A percentile compares a stretch with the other conserved stretches of the same genome.
phyloP scores from a whole-genome alignment of 2,329 filamentous ascomycete genomes.

The Acephala macrosclerotiorum region DNA sequence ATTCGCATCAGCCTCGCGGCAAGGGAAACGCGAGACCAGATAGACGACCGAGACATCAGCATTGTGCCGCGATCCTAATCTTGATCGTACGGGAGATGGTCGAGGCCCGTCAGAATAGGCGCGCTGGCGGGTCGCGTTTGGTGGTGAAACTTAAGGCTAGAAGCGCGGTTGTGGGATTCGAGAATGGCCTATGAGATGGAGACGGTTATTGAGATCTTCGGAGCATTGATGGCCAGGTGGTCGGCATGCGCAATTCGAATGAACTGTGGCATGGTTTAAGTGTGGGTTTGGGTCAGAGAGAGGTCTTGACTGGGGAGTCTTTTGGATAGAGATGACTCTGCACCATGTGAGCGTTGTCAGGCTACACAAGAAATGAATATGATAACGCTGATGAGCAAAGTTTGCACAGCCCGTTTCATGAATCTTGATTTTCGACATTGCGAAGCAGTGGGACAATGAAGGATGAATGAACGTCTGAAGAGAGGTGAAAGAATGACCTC shows the following conservation, averaged over 20 bases:
- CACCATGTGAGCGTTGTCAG: slow-evolving; percentile 6
- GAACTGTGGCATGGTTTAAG: slow-evolving; percentile 13
- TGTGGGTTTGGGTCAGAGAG: neutral
- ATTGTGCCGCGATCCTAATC: slow-evolving; percentile 34
- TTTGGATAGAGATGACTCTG: slow-evolving; percentile 14
- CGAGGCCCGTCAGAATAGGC: slow-evolving; percentile 33
- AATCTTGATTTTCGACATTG: neutral
- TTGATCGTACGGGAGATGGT: slow-evolving; percentile 16
- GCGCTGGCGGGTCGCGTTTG: slow-evolving; percentile 33
- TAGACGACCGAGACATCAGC: slow-evolving; percentile 33
- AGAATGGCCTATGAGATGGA: slow-evolving; percentile 22
- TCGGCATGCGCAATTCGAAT: slow-evolving; percentile 9
- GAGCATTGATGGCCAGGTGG: slow-evolving; percentile 27
- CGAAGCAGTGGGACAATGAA: slow-evolving; percentile 11
- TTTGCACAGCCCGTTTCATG: slow-evolving; percentile 12
- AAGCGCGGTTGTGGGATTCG: slow-evolving; percentile 24
- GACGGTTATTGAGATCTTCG: slow-evolving; percentile 14
- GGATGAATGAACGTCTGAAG: neutral
- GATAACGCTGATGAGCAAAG: slow-evolving; percentile 14
- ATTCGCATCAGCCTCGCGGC: slow-evolving; percentile 31
- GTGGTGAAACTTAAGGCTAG: slow-evolving; percentile 33
- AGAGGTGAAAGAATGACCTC: neutral
- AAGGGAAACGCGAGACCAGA: slow-evolving; percentile 35
- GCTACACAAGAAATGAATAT: slow-evolving; percentile 14
- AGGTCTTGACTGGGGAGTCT: slow-evolving; percentile 20